Percentiles rank a stretch among this genome's conserved stretches.
phyloP scores from a whole-genome alignment of 1,284 basidiomycete genomes.

The Tremellales sp. region DNA sequence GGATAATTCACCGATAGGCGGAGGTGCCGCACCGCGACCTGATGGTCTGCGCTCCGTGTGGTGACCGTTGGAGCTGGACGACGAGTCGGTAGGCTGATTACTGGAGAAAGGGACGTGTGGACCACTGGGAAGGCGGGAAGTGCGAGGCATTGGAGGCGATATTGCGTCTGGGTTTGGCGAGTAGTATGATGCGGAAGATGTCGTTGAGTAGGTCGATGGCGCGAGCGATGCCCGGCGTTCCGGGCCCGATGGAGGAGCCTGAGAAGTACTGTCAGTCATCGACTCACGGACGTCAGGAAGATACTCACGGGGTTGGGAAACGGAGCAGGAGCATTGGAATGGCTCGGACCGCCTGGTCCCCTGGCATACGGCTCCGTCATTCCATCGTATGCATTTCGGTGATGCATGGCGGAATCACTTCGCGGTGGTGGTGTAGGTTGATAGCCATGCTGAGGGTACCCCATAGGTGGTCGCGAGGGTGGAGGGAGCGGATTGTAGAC shows the following conservation, averaged over 20 bases:
- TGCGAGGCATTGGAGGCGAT: neutral
- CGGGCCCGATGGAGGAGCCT: neutral
- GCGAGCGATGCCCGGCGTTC: conserved; percentile 23
- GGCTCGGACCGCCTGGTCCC: neutral
- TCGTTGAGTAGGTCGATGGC: conserved; percentile 29
- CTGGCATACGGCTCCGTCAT: neutral
- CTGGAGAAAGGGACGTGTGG: neutral
- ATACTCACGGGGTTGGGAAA: neutral
- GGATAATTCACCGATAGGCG: neutral
- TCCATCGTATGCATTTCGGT: conserved; percentile 2
- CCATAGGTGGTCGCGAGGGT: neutral
- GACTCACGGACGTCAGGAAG: neutral
- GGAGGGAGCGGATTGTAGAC: neutral
- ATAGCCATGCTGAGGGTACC: conserved; percentile 4
- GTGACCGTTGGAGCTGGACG: neutral
- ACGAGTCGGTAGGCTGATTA: neutral
- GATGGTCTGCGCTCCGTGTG: neutral
- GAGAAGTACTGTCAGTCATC: neutral
- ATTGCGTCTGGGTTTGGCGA: conserved; percentile 5
- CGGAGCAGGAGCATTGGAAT: neutral
- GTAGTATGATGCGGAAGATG: conserved; percentile 25
- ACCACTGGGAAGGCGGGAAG: neutral
- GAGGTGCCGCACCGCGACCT: neutral
- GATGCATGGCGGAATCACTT: neutral
- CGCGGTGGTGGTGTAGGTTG: conserved; percentile 3